Base-by-base conservation (phyloP, 352 stramenopile genomes). In the Globisporangium cylindrosporum region DNA sequence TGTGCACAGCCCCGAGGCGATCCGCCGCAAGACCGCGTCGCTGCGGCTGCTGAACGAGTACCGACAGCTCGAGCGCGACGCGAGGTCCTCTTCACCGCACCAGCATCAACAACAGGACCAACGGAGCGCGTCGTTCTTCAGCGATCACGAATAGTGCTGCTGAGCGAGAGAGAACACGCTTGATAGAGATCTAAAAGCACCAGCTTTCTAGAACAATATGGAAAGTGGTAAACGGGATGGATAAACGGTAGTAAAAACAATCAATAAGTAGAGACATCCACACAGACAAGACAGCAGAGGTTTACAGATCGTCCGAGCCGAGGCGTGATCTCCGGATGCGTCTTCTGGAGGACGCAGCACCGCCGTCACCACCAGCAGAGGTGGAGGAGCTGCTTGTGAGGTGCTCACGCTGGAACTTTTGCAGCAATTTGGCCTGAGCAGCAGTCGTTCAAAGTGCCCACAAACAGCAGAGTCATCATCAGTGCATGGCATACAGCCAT, bases 1-100 rank as follows among this genome's bases (percentile, higher is more conserved):
- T 8, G 82, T 92, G 25, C 68, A 82, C 36, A 88, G 78, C 6
- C 83, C 81, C 15, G 83, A 86, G 51, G 83, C 81, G 0, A 74
- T 92, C 54, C 73, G 76, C 2, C 73, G 81, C 20, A 92, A 89
- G 73, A 89, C 81, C 1, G 84, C 80, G 25, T 90, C 81, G 14
- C 62, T 90, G 36, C 80, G 81, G n/a, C 72, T 90, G 12, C 62
- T 92, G n/a, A 80, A 86, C 36, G 80, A 89, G 64, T 90, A 88
- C 53, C 72, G 83, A 43, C 78, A 88, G 56, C 72, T 90, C n/a
- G 77, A 92, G 64, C 76, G 77, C 36, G 71, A 84, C 8, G 76
- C 74, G 14, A 79, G 54, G 22, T 62, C 66, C 15, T 68, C 69
- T 2, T 49, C 43, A 20, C 43, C 54, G 22, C 51, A 38, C 34